phyloP scores from a whole-genome alignment of 2,329 filamentous ascomycete genomes.

The Aspergillus sp. region DNA sequence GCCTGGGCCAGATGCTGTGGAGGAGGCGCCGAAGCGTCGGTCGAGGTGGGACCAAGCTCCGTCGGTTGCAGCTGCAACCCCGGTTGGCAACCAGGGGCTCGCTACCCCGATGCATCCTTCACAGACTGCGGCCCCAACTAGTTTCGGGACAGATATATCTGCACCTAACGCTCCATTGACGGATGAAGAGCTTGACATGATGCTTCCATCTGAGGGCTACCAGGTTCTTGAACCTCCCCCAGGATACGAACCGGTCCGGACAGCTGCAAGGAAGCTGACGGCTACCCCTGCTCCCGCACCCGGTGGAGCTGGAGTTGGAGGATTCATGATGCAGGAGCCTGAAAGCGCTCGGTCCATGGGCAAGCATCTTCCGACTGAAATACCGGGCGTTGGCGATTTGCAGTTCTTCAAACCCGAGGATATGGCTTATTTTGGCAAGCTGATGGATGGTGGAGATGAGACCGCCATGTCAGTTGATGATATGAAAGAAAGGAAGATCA shows the following conservation, averaged over 20 bases:
- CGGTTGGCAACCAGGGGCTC: conserved; percentile 62
- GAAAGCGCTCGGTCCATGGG: conserved; percentile 73
- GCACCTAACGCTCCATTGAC: conserved; percentile 72
- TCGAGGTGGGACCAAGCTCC: conserved; percentile 92
- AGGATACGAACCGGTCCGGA: conserved; percentile 77
- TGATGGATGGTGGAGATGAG: conserved; percentile 89
- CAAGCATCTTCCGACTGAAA: conserved; percentile 88
- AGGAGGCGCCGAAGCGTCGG: conserved; percentile 61
- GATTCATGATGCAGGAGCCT: conserved; percentile 97
- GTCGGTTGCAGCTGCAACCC: conserved; percentile 55
- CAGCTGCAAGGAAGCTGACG: conserved; percentile 64
- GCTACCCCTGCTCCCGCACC: conserved; percentile 58
- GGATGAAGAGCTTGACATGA: conserved; percentile 86
- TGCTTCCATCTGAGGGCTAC: conserved; percentile 87
- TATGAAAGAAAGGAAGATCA: conserved; percentile 95
- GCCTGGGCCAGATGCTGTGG: conserved; percentile 51
- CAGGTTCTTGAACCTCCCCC: conserved; percentile 83
- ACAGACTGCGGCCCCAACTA: conserved; percentile 47
- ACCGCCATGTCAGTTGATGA: conserved; percentile 88
- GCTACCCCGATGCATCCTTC: conserved; percentile 69
- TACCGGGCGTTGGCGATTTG: conserved; percentile 88
- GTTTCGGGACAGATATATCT: conserved; percentile 74
- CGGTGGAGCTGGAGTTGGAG: conserved; percentile 53
- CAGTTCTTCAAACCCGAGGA: conserved; percentile 99
- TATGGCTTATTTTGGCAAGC: conserved; percentile 97